These are phyloP conservation scores for Coccomyxa subellipsoidea DNA, from an alignment of 163 green algal genomes.

Conservation along the genomic window DNA sequence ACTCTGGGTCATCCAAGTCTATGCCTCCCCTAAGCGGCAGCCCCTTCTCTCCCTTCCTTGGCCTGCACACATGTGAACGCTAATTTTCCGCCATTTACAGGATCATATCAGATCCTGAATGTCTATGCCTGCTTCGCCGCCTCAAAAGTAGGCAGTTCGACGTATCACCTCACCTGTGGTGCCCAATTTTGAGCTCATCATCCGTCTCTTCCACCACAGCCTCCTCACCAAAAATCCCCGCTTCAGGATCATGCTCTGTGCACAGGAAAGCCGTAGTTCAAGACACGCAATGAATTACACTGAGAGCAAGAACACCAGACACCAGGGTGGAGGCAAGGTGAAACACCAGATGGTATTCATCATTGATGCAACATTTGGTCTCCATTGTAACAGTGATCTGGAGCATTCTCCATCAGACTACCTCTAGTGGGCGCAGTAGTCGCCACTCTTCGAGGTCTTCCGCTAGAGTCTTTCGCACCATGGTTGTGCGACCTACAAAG, in stretches of 20 bases:
- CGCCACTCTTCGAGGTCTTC: slow-evolving; percentile 42
- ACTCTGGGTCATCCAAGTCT: slow-evolving; percentile 27
- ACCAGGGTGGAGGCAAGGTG: neutral
- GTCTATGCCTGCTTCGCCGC: neutral
- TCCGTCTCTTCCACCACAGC: slow-evolving; percentile 38
- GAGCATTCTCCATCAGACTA: neutral
- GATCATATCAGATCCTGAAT: neutral
- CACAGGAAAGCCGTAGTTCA: neutral
- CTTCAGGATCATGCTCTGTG: slow-evolving; percentile 38
- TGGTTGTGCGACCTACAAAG: too few species aligned
- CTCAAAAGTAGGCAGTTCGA: neutral
- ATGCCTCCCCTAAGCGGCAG: slow-evolving; percentile 35
- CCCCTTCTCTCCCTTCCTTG: neutral
- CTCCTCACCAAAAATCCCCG: slow-evolving; percentile 2
- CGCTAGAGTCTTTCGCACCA: slow-evolving; percentile 20
- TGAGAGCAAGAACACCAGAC: neutral
- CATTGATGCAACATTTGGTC: neutral
- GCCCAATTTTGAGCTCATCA: slow-evolving; percentile 32
- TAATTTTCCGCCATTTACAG: too few species aligned
- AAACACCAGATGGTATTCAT: neutral
- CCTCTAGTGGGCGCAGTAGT: slow-evolving; percentile 28
- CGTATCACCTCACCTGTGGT: neutral
- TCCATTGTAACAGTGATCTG: neutral
- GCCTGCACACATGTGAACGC: neutral
- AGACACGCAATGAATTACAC: neutral